Base-by-base conservation (phyloP, 371 early-diverging fungal species). In the Dentiscutata heterogama region DNA sequence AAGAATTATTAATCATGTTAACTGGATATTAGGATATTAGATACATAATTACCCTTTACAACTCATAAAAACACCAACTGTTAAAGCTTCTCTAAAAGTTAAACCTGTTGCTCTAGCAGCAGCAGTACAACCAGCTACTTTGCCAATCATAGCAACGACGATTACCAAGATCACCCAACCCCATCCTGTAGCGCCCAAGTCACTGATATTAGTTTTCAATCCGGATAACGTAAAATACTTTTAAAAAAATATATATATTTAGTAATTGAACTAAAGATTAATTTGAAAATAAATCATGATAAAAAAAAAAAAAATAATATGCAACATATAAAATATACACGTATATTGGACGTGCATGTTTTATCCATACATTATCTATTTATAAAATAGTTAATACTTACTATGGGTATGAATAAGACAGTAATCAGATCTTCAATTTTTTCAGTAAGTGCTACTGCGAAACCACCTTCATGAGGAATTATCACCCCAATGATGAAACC, bases 1-100 rank as follows among this genome's bases (percentile, higher is more conserved):
- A 6, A 20, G 22, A 14, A 58, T 58, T 20, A 58, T 16, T 74
- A 22, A 83, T n/a, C 42, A 3, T 29, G 16, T 11, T 22, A 16
- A 13, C 5, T 35, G 2, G 2, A 1, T 46, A 11, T 46, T 46
- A 7, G 1, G 10, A 46, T 46, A 46, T 46, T 18, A 10, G 39
- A 70, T 87, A 35, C 77, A 86, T 87, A 50, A 76, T 79, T 84
- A 90, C 89, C 96, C 98, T 89, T 97, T 98, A 84, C 96, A 96
- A 87, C 95, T 97, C 99, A 98, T 98, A 68, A 98, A 87, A 67
- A 97, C 86, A 2, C 98, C 99, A 53, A 98, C 91, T 1, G 97
- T 90, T 10, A 94, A 86, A 1, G 96, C 94, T 86, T 98, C 97
- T 56, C 98, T 91, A 91, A 92, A 92, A 16, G 88, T 89, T 82